A percentile compares a stretch with the other conserved stretches of the same genome.
These are phyloP conservation scores for Pleurotus ostreatus DNA, from an alignment of 768 basidiomycete genomes.

Conservation along the genomic window DNA sequence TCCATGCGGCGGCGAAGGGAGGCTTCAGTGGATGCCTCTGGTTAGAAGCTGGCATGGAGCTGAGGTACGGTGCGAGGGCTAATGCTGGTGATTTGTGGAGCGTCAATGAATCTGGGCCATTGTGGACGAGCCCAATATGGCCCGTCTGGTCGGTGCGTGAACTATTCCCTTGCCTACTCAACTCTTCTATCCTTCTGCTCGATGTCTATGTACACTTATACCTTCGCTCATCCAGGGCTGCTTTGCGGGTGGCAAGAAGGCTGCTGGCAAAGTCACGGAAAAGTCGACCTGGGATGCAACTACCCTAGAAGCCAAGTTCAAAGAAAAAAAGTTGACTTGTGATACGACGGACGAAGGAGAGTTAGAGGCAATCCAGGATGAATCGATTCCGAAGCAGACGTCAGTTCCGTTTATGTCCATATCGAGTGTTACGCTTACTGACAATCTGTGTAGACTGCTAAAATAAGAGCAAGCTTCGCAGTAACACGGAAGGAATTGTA, in stretches of 20 bases:
- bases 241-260: neutral
- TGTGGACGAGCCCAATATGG: neutral
- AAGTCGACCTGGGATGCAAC: neutral
- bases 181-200: slow-evolving; percentile 2
- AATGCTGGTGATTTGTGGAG: neutral
- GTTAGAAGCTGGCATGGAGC: neutral
- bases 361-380: neutral
- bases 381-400: neutral
- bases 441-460: no score
- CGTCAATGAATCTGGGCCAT: neutral
- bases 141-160: neutral
- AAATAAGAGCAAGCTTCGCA: no score
- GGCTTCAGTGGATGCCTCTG: neutral
- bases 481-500: no score
- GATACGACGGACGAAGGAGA: neutral
- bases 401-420: neutral
- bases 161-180: neutral
- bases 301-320: neutral
- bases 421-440: no score
- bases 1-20: neutral
- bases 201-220: neutral
- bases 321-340: neutral
- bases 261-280: neutral
- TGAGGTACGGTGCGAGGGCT: neutral
- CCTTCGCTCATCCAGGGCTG: neutral